These are phyloP conservation scores for Lichtheimia corymbifera DNA, from an alignment of 371 early-diverging fungal genomes.

Conservation along the genomic window DNA sequence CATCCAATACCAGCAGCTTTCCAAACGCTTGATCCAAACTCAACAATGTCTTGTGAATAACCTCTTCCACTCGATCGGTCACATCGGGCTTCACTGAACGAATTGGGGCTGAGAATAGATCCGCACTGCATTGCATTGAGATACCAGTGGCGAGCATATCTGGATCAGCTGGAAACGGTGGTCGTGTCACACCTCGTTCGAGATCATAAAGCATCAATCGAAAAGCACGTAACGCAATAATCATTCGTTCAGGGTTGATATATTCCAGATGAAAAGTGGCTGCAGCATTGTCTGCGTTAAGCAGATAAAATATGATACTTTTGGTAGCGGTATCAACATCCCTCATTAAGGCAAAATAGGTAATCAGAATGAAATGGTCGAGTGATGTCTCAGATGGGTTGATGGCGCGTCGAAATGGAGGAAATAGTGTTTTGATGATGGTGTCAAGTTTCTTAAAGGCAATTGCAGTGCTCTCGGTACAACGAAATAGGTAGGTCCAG, in stretches of 20 bases:
- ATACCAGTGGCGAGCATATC: constrained; percentile 51
- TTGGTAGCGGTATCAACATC: constrained; percentile 82
- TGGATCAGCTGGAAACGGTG: constrained; percentile 58
- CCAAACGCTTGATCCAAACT: constrained; percentile 63
- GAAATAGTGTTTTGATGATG: constrained; percentile 71
- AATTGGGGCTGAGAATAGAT: constrained; percentile 36
- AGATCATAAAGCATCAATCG: constrained; percentile 70
- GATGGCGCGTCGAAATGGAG: constrained; percentile 66
- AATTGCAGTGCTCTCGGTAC: constrained; percentile 66
- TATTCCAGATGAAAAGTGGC: constrained; percentile 51
- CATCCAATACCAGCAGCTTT: constrained; percentile 47
- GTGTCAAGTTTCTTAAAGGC: constrained; percentile 65
- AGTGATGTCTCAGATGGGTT: constrained; percentile 73
- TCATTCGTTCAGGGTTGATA: constrained; percentile 74
- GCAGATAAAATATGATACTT: constrained; percentile 65
- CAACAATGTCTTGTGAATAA: constrained; percentile 51
- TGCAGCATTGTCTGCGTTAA: constrained; percentile 59
- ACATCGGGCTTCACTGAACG: constrained; percentile 47
- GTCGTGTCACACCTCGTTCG: constrained; percentile 53
- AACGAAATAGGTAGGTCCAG: constrained; percentile 94
- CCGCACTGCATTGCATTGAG: constrained; percentile 35
- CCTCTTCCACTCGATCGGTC: constrained; percentile 58
- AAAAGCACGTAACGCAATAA: constrained; percentile 76
- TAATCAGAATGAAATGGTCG: constrained; percentile 78
- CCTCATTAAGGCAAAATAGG: constrained; percentile 77